A percentile compares a stretch with the other conserved stretches of the same genome.
phyloP scores from a whole-genome alignment of 192 early-diverging fungal genomes.

The Powellomyces hirtus region DNA sequence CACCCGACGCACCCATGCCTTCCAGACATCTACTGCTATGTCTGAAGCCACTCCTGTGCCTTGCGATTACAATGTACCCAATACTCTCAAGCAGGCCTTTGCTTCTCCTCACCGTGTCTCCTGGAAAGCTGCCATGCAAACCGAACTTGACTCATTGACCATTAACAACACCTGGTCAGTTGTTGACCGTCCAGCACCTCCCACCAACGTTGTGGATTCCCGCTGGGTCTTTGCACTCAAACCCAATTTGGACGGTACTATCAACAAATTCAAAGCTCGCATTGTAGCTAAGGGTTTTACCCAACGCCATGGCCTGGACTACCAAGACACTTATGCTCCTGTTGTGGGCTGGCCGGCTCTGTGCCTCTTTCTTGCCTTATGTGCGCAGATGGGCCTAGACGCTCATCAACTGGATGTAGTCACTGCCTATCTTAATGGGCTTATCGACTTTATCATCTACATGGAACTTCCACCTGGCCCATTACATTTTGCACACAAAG shows the following conservation, averaged over 20 bases:
- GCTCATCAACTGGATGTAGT: conserved; percentile 21
- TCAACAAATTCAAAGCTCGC: conserved; percentile 29
- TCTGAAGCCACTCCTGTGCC: too few species aligned
- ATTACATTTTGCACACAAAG: too few species aligned
- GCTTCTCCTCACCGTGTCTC: neutral
- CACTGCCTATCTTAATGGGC: conserved; percentile 30
- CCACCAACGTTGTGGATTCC: neutral
- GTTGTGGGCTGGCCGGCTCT: conserved; percentile 3
- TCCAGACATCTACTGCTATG: too few species aligned
- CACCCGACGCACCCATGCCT: too few species aligned
- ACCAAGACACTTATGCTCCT: conserved; percentile 36
- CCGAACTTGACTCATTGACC: neutral
- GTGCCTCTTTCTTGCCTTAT: neutral
- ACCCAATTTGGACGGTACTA: neutral
- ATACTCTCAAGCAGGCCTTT: neutral
- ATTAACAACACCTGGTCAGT: neutral
- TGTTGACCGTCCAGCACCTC: neutral
- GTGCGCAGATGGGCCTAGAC: neutral
- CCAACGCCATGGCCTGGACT: conserved; percentile 36
- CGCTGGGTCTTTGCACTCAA: conserved; percentile 7
- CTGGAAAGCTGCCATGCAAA: neutral
- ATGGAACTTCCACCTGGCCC: too few species aligned
- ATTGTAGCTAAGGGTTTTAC: conserved; percentile 31
- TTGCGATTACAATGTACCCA: neutral
- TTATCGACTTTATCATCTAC: too few species aligned